Evolutionary conservation across 108 stramenopile species (phyloP).

Genomic region (Discostella pseudostelligera): DNA sequence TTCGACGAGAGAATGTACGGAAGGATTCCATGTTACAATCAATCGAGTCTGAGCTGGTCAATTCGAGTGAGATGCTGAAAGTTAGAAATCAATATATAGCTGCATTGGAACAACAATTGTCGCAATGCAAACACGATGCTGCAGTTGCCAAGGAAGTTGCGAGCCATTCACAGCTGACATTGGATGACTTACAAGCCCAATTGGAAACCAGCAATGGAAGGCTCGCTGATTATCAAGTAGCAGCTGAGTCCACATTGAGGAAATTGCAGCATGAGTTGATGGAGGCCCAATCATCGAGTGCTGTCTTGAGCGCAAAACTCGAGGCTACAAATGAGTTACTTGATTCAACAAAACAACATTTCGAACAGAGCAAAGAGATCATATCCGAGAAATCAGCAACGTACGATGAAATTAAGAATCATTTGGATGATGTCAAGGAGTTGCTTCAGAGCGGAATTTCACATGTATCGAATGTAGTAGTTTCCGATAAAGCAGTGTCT

Average conservation of each 20-base stretch:
- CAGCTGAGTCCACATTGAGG: constrained; percentile 11
- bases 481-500: not conserved
- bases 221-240: constrained; percentile 6
- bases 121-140: constrained; percentile 14
- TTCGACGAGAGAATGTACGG: constrained; percentile 13
- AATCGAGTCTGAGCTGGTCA: constrained; percentile 3
- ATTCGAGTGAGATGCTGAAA: not conserved
- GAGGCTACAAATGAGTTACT: constrained; percentile 8
- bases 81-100: constrained; percentile 4
- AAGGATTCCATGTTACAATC: constrained; percentile 2
- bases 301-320: constrained; percentile 8
- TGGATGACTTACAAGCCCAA: constrained; percentile 8
- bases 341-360: constrained; percentile 6
- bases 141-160: constrained; percentile 7
- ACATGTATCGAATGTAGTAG: constrained; percentile 5
- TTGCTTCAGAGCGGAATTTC: constrained; percentile 4
- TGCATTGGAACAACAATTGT: constrained; percentile 6
- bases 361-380: constrained; percentile 1
- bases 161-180: not conserved
- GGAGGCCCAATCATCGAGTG: constrained; percentile 9
- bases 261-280: constrained; percentile 21
- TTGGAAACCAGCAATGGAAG: constrained; percentile 30
- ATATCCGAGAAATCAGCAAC: constrained; percentile 12
- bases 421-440: constrained; percentile 1
- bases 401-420: constrained; percentile 1